Conservation (phyloP, 129 eudicot genomes). For the carrot (Daucus carota) region DNA sequence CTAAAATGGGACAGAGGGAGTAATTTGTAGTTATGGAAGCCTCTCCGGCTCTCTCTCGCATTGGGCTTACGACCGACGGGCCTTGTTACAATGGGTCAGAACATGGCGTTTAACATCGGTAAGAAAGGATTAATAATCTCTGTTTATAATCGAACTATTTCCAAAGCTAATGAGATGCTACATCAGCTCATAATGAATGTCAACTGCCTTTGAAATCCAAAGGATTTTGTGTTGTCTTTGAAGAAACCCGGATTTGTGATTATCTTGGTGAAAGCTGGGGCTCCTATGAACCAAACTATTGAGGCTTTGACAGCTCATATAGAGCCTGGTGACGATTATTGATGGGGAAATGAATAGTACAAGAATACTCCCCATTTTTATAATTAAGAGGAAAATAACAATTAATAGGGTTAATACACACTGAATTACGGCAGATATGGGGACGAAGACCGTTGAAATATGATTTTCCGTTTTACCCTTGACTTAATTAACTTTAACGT, state of each 20-base stretch:
- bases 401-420: too few relatives aligned
- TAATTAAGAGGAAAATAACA: too few relatives aligned
- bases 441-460: too few relatives aligned
- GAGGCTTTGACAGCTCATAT: conserved; percentile 55
- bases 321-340: conserved; percentile 92
- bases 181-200: conserved; percentile 68
- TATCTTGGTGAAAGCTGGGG: conserved; percentile 86
- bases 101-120: conserved; percentile 84
- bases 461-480: too few relatives aligned
- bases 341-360: conserved; percentile 95
- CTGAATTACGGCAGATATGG: too few relatives aligned
- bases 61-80: conserved; percentile 95
- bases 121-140: conserved; percentile 87
- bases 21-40: conserved; percentile 19
- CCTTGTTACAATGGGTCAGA: conserved; percentile 93
- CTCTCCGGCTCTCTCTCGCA: conserved; percentile 46
- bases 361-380: too few relatives aligned
- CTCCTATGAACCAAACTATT: conserved; percentile 87
- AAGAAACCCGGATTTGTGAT: conserved; percentile 75
- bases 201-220: conserved; percentile 59
- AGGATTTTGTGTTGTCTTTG: conserved; percentile 70
- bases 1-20: too few relatives aligned
- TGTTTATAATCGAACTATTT: conserved; percentile 74
- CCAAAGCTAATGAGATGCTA: conserved; percentile 75
- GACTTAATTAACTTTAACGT: too few relatives aligned